Evolutionary conservation across 306 rosid genomes (phyloP).

Genomic region (barrel medic (Medicago truncatula)): MtrunA17r5.0-ANR NC_053045.1:30075501-30076000

Average conservation of each 20-base stretch:
- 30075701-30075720: slow-evolving; percentile 36
- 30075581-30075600: slow-evolving; percentile 24
- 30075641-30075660: slow-evolving; percentile 47
- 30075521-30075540: slow-evolving; percentile 51
- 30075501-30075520: slow-evolving; percentile 50
- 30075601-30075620: too few species aligned
- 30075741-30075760: slow-evolving; percentile 35
- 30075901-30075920: slow-evolving; percentile 46
- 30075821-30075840: slow-evolving; percentile 35
- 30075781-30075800: slow-evolving; percentile 54
- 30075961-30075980: slow-evolving; percentile 50
- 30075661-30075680: slow-evolving; percentile 31
- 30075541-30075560: slow-evolving; percentile 44
- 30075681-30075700: slow-evolving; percentile 45
- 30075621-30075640: slow-evolving; percentile 44
- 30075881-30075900: slow-evolving; percentile 46
- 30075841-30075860: slow-evolving; percentile 50
- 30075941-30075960: slow-evolving; percentile 68
- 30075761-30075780: slow-evolving; percentile 41
- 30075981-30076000: slow-evolving; percentile 51
- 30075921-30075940: slow-evolving; percentile 42
- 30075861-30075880: slow-evolving; percentile 48
- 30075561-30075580: slow-evolving; percentile 40
- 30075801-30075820: slow-evolving; percentile 47
- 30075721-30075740: slow-evolving; percentile 30